Evolutionary conservation across 305 asterid species (phyloP).

Genomic region (Fraxinus albicans): DNA sequence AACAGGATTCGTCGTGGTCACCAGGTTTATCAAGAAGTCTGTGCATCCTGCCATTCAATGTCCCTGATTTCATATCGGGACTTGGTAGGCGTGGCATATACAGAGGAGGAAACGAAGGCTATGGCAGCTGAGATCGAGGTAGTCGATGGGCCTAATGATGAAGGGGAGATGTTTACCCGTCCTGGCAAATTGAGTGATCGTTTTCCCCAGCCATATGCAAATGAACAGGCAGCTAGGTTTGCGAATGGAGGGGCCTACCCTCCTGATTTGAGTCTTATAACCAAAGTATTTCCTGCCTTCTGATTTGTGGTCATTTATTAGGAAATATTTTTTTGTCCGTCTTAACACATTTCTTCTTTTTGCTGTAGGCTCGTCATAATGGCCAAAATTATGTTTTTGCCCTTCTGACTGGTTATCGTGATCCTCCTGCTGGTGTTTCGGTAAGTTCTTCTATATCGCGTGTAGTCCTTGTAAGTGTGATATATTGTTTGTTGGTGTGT

Average conservation of each 20-base stretch:
- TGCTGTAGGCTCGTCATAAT: constrained; percentile 76
- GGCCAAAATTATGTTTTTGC: constrained; percentile 85
- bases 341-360: constrained; percentile 20
- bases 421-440: constrained; percentile 88
- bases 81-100: constrained; percentile 88
- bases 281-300: constrained; percentile 52
- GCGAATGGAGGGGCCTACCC: constrained; percentile 98
- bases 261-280: constrained; percentile 85
- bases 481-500: background rate
- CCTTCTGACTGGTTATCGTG: constrained; percentile 81
- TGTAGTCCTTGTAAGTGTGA: background rate
- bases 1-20: constrained; percentile 93
- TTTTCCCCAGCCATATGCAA: constrained; percentile 77
- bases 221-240: constrained; percentile 87
- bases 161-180: constrained; percentile 89
- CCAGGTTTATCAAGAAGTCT: constrained; percentile 85
- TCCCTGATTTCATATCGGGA: constrained; percentile 79
- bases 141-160: constrained; percentile 89
- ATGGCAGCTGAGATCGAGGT: constrained; percentile 97
- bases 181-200: constrained; percentile 90
- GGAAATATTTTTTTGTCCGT: constrained; percentile 10
- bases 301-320: background rate
- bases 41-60: constrained; percentile 97
- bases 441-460: constrained; percentile 39
- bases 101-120: constrained; percentile 91